Conservation (phyloP, 768 basidiomycete species). For the Naganishia antarctica region DNA sequence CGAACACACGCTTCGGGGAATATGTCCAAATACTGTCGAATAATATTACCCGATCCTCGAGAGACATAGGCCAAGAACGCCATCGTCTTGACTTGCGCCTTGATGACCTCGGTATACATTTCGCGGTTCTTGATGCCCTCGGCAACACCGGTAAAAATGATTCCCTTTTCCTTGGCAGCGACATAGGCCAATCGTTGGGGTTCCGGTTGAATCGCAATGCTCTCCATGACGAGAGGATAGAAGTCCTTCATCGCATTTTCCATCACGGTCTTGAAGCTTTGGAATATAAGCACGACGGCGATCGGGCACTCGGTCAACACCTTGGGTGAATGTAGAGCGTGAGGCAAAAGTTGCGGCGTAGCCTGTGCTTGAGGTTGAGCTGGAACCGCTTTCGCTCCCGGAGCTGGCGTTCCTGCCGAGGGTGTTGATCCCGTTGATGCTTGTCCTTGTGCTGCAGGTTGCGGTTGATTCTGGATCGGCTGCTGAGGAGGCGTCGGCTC, state of each 20-base stretch:
- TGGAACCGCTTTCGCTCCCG: conserved; percentile 11
- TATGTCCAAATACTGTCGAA: conserved; percentile 70
- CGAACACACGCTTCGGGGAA: conserved; percentile 75
- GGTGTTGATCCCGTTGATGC: conserved; percentile 31
- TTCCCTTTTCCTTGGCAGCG: conserved; percentile 74
- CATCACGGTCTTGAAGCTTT: conserved; percentile 67
- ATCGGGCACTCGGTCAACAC: conserved; percentile 89
- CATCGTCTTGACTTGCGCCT: conserved; percentile 89
- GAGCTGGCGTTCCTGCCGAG: conserved; percentile 16
- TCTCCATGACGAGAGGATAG: conserved; percentile 71
- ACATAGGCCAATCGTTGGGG: conserved; percentile 72
- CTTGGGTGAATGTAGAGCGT: conserved; percentile 81
- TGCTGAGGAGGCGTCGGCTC: conserved; percentile 24
- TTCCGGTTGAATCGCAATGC: conserved; percentile 70
- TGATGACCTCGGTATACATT: conserved; percentile 75
- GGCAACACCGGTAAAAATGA: conserved; percentile 76
- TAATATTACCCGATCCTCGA: conserved; percentile 61
- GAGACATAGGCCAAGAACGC: conserved; percentile 88
- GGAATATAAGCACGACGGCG: conserved; percentile 83
- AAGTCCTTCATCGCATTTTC: conserved; percentile 64
- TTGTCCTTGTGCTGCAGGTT: conserved; percentile 1
- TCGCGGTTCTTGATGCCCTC: conserved; percentile 64
- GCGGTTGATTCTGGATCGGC: conserved; percentile 28
- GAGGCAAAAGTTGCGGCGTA: conserved; percentile 58
- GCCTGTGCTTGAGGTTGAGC: conserved; percentile 30